A percentile compares a stretch with the other conserved stretches of the same genome.
Conservation (phyloP, 306 rosid genomes). For the Vicia sativa region DNA sequence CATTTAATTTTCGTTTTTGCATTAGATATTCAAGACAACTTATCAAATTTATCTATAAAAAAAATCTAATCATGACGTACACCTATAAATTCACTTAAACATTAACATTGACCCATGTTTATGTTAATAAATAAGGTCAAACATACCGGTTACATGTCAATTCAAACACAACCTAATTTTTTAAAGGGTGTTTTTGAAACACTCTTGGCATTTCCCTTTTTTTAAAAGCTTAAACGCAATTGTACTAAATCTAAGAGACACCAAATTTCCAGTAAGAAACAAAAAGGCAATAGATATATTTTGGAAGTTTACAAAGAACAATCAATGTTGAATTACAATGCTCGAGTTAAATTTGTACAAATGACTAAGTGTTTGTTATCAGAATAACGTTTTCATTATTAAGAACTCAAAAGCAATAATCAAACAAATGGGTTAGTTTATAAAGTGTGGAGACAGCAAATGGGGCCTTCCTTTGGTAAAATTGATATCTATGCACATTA, state of each 20-base stretch:
- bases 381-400: conserved; percentile 39
- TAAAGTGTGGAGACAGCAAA: no score
- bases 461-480: conserved; percentile 26
- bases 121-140: no score
- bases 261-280: not conserved
- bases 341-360: conserved; percentile 32
- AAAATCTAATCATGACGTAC: no score
- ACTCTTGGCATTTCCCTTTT: no score
- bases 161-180: no score
- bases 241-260: not conserved
- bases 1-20: no score
- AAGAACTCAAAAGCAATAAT: conserved; percentile 47
- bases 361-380: conserved; percentile 21
- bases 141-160: no score
- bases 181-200: no score
- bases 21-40: no score
- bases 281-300: not conserved
- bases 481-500: conserved; percentile 36
- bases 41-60: no score
- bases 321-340: conserved; percentile 29
- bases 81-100: no score
- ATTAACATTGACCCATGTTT: no score
- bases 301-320: conserved; percentile 33
- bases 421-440: conserved; percentile 56
- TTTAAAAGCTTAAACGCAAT: not conserved